Evolutionary conservation across 2,329 filamentous ascomycete genomes (phyloP), one percentile per base, ranked within the genome.

Genomic region (Diaporthe sp.): DNA sequence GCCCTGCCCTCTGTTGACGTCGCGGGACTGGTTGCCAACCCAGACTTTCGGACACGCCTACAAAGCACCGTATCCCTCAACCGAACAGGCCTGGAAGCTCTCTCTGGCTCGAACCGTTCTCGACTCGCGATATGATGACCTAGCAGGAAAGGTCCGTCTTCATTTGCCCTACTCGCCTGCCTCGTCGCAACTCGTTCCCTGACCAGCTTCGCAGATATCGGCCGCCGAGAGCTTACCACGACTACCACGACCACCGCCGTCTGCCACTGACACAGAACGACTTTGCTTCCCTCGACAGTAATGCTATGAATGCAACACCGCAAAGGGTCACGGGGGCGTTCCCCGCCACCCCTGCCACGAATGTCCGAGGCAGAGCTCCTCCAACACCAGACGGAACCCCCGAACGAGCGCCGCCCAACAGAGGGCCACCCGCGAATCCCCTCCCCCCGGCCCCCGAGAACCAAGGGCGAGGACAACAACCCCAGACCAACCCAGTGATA

Each of bases 401-500:
- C 55, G 46, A 62, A 28, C 61, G 39, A 39, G 37, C 55, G 42
- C 73, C 70, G 53, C 73, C 44, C 39, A 60, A 44, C 62, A 73
- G 17, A 53, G 37, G 10, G 57, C 39, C 44, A 13, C 10, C 49
- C 15, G 49, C 31, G 25, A 75, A 61, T 39, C 73, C 62, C 15
- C 74, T 73, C 37, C 76, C 70, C 46, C 68, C 22, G 39, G 81
- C 91, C 10, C 89, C 88, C 72, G 82, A 85, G 17, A 89, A 88
- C 15, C 89, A 88, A 55, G 86, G 88, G 74, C 86, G 39, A 39
- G 85, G 31, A 25, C 31, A 71, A 25, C 42, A 73, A 15, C 49
- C 71, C 28, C 15, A 58, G 12, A 82, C 79, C 78, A 82, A 87
- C 72, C 96, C 97, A 46, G 86, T 98, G 74, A 96, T 99, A 81